Conservation (phyloP, 2,329 filamentous ascomycete genomes). For the Botrytis elliptica region DNA sequence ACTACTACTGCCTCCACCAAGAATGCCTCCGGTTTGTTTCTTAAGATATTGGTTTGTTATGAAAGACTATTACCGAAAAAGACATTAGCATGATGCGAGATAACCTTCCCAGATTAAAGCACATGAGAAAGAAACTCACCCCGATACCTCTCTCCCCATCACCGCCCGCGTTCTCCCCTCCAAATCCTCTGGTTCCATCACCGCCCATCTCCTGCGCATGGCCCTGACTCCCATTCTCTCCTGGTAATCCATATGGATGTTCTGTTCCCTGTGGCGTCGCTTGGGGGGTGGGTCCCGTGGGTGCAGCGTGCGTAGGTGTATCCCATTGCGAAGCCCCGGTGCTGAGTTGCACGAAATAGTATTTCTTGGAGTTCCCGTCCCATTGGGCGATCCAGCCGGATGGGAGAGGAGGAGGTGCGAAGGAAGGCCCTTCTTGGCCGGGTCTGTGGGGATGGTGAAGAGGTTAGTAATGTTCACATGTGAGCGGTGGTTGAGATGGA, state of each 20-base stretch:
- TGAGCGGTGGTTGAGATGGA: not conserved
- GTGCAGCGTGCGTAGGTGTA: slow-evolving; percentile 63
- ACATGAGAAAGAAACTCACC: slow-evolving; percentile 48
- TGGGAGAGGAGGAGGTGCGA: slow-evolving; percentile 56
- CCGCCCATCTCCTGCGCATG: slow-evolving; percentile 49
- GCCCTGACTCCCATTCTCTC: slow-evolving; percentile 20
- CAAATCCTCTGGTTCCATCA: slow-evolving; percentile 59
- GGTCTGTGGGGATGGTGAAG: slow-evolving; percentile 28
- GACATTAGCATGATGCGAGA: not conserved
- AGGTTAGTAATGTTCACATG: slow-evolving; percentile 19
- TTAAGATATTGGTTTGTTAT: slow-evolving; percentile 37
- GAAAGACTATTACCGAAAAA: slow-evolving; percentile 28
- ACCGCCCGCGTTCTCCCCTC: slow-evolving; percentile 59
- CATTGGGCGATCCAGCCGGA: slow-evolving; percentile 69
- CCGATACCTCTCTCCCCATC: slow-evolving; percentile 66
- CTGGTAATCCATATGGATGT: slow-evolving; percentile 61
- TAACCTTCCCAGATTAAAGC: not conserved
- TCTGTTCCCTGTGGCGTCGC: slow-evolving; percentile 49
- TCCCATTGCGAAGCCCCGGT: slow-evolving; percentile 74
- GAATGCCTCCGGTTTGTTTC: slow-evolving; percentile 18
- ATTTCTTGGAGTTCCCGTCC: slow-evolving; percentile 63
- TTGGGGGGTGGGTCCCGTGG: slow-evolving; percentile 59
- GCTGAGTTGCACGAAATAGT: slow-evolving; percentile 71
- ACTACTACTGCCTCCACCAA: slow-evolving; percentile 18
- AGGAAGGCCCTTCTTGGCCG: slow-evolving; percentile 40